Evolutionary conservation across 2,329 filamentous ascomycete genomes (phyloP), one percentile per base, ranked within the genome.

Genomic region (Sporothrix variecibatus): DNA sequence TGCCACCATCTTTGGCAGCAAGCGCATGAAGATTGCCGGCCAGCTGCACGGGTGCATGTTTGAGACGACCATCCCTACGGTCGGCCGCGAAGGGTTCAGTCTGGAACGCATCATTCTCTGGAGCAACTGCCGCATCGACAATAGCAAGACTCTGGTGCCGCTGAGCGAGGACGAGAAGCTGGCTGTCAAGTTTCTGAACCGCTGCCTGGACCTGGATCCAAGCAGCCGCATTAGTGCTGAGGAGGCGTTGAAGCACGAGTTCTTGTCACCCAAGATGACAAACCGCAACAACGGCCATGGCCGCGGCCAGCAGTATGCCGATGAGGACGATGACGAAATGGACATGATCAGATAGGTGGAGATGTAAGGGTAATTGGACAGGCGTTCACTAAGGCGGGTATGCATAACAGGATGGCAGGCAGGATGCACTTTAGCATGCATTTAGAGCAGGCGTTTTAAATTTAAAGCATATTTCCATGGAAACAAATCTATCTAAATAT

Each of bases 51-150:
- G 96, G 1, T 93, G 95, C 79, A 90, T 97, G 74, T 94, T 98
- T 76, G 94, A 99, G 82, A 96, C 94, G 0, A 97, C 90, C 75
- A 94, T 99, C 74, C 95, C 95, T 0, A 98, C 94, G 0, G 92
- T 99, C 78, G 94, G 93, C 60, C 90, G 93, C 77, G 89, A 90
- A 60, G 96, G 96, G 0, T 97, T 97, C 81, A 91, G 89, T 5
- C 90, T 97, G 78, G 94, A 97, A 82, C 96, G 97, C 84, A 96
- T 99, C 78, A 92, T 99, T 76, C 86, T 97, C 68, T 99, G 96
- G 96, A 96, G 94, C 79, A 97, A 94, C 34, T 93, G 93, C 75
- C 90, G 94, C 70, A 86, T 84, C 68, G 87, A 83, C 9, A 82
- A 84, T 71, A 83, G 85, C 5, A 86, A 86, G 72, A 76, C 76